Evolutionary conservation across 208 protist species (phyloP).

Genomic region (Leishmania amazonensis): DNA sequence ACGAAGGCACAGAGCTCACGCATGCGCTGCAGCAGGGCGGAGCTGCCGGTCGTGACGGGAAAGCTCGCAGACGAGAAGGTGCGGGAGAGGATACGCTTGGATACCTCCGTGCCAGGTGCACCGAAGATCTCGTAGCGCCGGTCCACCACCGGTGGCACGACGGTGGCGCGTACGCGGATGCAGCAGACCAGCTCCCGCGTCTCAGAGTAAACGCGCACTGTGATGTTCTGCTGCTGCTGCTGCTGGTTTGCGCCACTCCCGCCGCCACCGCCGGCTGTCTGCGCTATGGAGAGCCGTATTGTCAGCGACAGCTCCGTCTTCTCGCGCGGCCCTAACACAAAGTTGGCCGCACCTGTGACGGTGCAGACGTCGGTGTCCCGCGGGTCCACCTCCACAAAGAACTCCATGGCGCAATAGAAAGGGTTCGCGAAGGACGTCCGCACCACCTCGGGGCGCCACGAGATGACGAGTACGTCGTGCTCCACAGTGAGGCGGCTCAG

Average conservation of each 20-base stretch:
- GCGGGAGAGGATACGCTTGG: conserved; percentile 69
- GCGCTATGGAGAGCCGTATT: conserved; percentile 39
- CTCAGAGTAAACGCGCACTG: conserved; percentile 66
- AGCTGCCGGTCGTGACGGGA: conserved; percentile 36
- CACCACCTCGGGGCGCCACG: conserved; percentile 67
- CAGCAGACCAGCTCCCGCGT: conserved; percentile 65
- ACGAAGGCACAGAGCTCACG: conserved; percentile 64
- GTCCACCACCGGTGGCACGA: conserved; percentile 75
- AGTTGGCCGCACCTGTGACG: conserved; percentile 39
- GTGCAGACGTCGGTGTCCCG: conserved; percentile 39
- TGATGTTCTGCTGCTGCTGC: conserved; percentile 24
- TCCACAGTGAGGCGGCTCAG: conserved; percentile 70
- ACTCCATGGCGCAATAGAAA: conserved; percentile 61
- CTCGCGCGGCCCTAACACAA: conserved; percentile 70
- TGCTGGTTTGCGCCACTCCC: background rate
- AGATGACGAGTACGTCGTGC: conserved; percentile 57
- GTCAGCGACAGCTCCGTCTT: conserved; percentile 56
- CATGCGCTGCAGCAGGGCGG: conserved; percentile 65
- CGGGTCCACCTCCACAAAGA: conserved; percentile 64
- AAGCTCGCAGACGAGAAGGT: conserved; percentile 66
- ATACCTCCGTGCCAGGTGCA: conserved; percentile 52
- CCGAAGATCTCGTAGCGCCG: conserved; percentile 87
- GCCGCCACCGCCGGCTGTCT: background rate
- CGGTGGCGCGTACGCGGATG: conserved; percentile 57
- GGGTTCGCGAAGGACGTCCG: conserved; percentile 72